Evolutionary conservation across 1,284 basidiomycete species (phyloP), one percentile per base, ranked within the genome.

Genomic region (Cystobasidium sp.): DNA sequence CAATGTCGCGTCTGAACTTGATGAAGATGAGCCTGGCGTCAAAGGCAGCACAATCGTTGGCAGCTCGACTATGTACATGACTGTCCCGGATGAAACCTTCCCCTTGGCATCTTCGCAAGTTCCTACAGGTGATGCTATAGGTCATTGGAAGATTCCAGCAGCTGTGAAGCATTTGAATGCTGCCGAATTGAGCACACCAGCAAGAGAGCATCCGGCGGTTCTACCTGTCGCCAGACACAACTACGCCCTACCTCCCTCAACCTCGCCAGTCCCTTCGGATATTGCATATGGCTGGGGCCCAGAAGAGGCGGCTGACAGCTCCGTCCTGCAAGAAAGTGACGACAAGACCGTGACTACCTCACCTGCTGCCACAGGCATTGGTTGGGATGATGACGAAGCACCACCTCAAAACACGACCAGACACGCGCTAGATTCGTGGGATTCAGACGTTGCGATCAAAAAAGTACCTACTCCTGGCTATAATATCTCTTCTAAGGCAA

Each of bases 251-350:
- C 46, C 46, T n/a, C 2, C 6, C n/a, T 12, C 12, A 14, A 14
- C n/a, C 14, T n/a, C n/a, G n/a, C 6, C n/a, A 12, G 31, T 56
- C 20, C 53, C 53, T 31, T 56, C 53, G 12, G 53, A 56, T 37
- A 22, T 56, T 14, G 53, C 53, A 37, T 56, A 56, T 31, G 56
- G 56, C 14, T 59, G 56, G 56, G 56, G 56, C 6, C 56, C 56
- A 18, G 56, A 43, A 18, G 37, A 41, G 16, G 18, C 39, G 31
- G 16, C 9, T 14, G 6, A 41, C 6, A 7, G 12, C 31, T 31
- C 31, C 31, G 31, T 1, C 31, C 2, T 31, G 31, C 31, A 31
- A 31, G 31, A 31, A 31, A 31, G 31, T 31, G 1, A 31, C 5
- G 31, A 31, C 31, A 31, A 31, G 31, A 31, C 5, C 5, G 31